Evolutionary conservation across 306 rosid genomes (phyloP).

Genomic region (Quercus cerris): DNA sequence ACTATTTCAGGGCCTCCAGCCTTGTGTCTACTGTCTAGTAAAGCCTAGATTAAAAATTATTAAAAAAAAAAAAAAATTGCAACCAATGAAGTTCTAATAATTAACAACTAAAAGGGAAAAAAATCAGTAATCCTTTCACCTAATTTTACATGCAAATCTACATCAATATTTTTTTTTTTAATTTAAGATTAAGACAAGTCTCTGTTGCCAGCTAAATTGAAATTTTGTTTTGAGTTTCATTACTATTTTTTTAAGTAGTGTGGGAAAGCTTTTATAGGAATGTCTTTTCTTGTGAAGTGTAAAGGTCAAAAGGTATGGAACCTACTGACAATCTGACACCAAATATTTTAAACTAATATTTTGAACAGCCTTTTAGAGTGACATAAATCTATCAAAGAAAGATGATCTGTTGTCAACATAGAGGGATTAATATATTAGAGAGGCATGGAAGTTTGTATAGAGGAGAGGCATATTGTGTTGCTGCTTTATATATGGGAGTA

Average conservation of each 20-base stretch:
- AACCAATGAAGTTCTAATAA: neutral
- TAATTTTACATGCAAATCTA: neutral
- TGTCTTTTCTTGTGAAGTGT: constrained; percentile 37
- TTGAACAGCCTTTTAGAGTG: neutral
- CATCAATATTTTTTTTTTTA: neutral
- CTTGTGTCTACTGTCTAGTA: neutral
- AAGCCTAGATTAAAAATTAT: neutral
- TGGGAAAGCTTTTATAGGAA: constrained; percentile 19
- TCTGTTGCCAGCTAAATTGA: constrained; percentile 4
- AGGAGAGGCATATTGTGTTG: neutral
- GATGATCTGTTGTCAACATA: constrained; percentile 32
- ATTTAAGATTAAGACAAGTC: neutral
- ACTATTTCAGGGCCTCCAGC: neutral
- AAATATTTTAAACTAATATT: constrained; percentile 6
- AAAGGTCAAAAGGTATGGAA: constrained; percentile 33
- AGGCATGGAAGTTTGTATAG: neutral
- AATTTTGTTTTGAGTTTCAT: neutral
- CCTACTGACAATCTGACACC: constrained; percentile 29
- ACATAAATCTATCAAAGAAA: constrained; percentile 10
- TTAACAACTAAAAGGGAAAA: neutral
- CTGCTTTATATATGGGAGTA: neutral
- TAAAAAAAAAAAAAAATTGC: neutral
- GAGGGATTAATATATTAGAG: neutral
- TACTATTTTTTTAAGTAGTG: neutral
- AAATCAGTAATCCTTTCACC: neutral